Base-by-base conservation (phyloP, 176 grass and related monocot genomes). In the Juncus effusus region DNA sequence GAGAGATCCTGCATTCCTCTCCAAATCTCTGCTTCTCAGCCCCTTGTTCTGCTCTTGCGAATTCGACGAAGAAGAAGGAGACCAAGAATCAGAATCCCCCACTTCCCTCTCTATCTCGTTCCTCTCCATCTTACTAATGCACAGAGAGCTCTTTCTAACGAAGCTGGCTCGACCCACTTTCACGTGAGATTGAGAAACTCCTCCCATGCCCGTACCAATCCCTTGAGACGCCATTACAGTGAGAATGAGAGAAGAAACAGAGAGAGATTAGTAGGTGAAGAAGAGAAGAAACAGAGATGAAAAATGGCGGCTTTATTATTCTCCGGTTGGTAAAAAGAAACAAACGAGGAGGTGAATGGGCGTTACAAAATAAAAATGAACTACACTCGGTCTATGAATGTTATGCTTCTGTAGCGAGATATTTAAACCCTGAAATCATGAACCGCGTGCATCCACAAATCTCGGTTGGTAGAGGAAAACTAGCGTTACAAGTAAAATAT, bases 31-130 rank as follows among this genome's bases (percentile, higher is more conserved):
- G 55, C 42, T 72, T 40, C 67, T 62, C 14, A 63, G 36, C 9
- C 56, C 59, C 53, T 63, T 60, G 36, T 63, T 51, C 58, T 63
- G 59, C 38, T 79, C 77, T 42, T 69, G 60, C 15, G 77, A 72
- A 72, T 56, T 72, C 10, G 53, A 44, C 42, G 15, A 59, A 10
- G 67, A 71, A 59, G 52, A 42, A 39, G 15, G 42, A 5, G 67
- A 71, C 40, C 36, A 16, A 58, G 37, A 42, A 40, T 49, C 37
- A 38, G 1, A 16, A 4, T 35, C 36, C 4, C 49, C 44, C 16
- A 55, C 9, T 36, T 54, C 64, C 19, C n/a, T 68, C 47, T 67
- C 67, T 39, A 3, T 16, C 10, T 69, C 65, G 2, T 70, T 56
- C 15, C 51, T 70, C 50, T 69, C 66, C 51, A 38, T n/a, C 66